Conservation (phyloP, 192 early-diverging fungal genomes). For the Linnemannia zychae region DNA sequence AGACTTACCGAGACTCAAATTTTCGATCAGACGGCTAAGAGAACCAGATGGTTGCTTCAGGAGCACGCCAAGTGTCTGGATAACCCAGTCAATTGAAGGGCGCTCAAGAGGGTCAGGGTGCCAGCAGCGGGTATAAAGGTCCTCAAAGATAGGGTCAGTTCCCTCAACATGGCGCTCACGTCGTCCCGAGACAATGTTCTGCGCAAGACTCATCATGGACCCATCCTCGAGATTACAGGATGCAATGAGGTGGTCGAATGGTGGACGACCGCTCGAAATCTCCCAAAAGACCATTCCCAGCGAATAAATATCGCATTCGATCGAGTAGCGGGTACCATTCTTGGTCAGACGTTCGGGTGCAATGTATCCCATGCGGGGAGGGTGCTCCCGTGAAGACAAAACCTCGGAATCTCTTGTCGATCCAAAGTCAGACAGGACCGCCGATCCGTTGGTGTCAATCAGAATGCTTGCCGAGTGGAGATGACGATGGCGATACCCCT, state of each 20-base stretch:
- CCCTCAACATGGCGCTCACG: slow-evolving; percentile 42
- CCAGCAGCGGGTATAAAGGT: slow-evolving; percentile 54
- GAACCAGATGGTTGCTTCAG: slow-evolving; percentile 45
- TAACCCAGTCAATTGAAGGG: slow-evolving; percentile 47
- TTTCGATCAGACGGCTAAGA: slow-evolving; percentile 35
- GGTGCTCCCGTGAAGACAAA: slow-evolving; percentile 46
- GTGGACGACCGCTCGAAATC: slow-evolving; percentile 43
- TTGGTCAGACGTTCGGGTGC: slow-evolving; percentile 47
- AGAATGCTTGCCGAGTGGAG: slow-evolving; percentile 50
- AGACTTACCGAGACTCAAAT: slow-evolving; percentile 42
- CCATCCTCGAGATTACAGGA: slow-evolving; percentile 25
- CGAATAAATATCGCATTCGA: slow-evolving; percentile 51
- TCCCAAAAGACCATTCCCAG: slow-evolving; percentile 57
- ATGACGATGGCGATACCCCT: slow-evolving; percentile 55
- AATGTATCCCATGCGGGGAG: slow-evolving; percentile 51
- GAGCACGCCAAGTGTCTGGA: slow-evolving; percentile 38
- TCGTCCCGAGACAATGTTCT: slow-evolving; percentile 45
- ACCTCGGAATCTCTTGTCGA: slow-evolving; percentile 43
- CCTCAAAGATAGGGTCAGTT: slow-evolving; percentile 49
- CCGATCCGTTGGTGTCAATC: slow-evolving; percentile 52
- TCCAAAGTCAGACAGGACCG: slow-evolving; percentile 51
- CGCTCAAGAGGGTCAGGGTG: slow-evolving; percentile 42
- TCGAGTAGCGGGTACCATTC: slow-evolving; percentile 46
- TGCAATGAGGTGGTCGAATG: slow-evolving; percentile 38
- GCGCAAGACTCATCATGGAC: slow-evolving; percentile 33